A percentile compares a stretch with the other conserved stretches of the same genome.
phyloP scores from a whole-genome alignment of 1,284 basidiomycete genomes.

The Tilletia horrida region DNA sequence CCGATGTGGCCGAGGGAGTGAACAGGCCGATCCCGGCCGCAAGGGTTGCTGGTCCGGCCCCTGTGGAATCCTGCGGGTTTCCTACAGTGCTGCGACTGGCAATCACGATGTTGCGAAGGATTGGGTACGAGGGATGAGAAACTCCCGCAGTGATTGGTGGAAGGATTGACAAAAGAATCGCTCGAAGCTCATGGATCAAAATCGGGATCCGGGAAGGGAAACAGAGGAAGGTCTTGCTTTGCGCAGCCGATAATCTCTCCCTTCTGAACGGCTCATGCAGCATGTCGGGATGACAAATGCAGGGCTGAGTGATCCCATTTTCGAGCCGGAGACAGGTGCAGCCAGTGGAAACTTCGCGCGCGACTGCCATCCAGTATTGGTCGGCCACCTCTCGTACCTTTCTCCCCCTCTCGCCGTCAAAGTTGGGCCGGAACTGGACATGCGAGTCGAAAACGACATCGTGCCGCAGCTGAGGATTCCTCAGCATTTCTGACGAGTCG shows the following conservation, averaged over 20 bases:
- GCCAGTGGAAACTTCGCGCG: conserved; percentile 71
- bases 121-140: conserved; percentile 18
- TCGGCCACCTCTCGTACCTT: conserved; percentile 73
- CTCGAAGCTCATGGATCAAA: conserved; percentile 72
- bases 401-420: conserved; percentile 59
- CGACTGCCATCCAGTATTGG: conserved; percentile 78
- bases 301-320: conserved; percentile 34
- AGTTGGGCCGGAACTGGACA: conserved; percentile 56
- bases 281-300: conserved; percentile 49
- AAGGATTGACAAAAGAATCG: conserved; percentile 78
- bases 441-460: conserved; percentile 74
- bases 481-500: conserved; percentile 77
- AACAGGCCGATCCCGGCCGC: neutral
- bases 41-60: neutral
- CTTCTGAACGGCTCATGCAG: neutral
- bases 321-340: conserved; percentile 80
- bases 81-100: neutral
- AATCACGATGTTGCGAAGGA: neutral
- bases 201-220: conserved; percentile 69
- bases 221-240: conserved; percentile 50
- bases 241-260: neutral
- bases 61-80: neutral
- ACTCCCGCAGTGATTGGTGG: conserved; percentile 54
- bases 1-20: neutral
- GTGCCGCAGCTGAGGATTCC: conserved; percentile 85